Evolutionary conservation across 208 protist genomes (phyloP), one percentile per base, ranked within the genome.

Genomic region (Herpetomonas tarakana): DNA sequence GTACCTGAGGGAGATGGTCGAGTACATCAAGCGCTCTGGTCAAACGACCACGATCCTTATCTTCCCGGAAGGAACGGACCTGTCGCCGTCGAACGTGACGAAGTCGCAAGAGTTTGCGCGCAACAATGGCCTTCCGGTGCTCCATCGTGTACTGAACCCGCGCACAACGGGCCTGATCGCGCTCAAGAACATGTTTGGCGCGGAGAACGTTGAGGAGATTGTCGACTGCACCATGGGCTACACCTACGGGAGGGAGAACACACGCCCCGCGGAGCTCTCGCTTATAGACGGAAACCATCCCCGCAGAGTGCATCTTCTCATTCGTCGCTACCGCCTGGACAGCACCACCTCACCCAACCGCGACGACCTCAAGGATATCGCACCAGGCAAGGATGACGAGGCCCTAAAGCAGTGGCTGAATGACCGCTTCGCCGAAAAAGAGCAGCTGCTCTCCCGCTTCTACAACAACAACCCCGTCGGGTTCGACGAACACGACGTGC

Each of bases 181-280:
- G 24, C 67, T 96, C 45, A 81, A 80, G 55, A 73, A 86, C 47
- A 83, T 92, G 68, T 71, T 92, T 46, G 86, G 63, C 14, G 54
- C 49, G 1, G 76, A 77, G 25, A 75, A 71, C 22, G 71, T 93
- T 35, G 85, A 96, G 54, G 83, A 92, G 58, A 76, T 96, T 51
- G 51, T 93, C 44, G 83, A 96, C 70, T 62, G 90, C 44, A 96
- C 91, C 14, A 74, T 96, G 41, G 91, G 69, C n/a, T 96, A 96
- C 71, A 91, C 76, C 38, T 82, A 91, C 69, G 68, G 71, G 66
- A 54, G 50, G 25, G 47, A 59, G 2, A 81, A 76, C 1, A 63
- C 76, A 60, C 82, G 85, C 18, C 86, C 87, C 9, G 53, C 59
- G n/a, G 87, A 96, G 74, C 26, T 60, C 21, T 82, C 75, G 28